phyloP scores from a whole-genome alignment of 2,329 filamentous ascomycete genomes.

The Pseudofabraea citricarpa region DNA sequence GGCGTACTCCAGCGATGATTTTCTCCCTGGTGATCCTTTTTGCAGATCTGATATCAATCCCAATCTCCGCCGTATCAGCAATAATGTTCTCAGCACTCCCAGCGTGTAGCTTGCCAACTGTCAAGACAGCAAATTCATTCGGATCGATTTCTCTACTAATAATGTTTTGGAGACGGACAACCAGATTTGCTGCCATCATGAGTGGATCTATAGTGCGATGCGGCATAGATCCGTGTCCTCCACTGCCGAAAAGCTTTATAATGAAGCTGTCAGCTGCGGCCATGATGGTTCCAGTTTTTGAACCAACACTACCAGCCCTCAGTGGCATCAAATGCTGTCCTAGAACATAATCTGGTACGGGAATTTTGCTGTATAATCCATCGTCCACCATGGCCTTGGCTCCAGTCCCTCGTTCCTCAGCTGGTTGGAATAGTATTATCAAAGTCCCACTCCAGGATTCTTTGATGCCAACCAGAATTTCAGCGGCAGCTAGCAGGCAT shows the following conservation, averaged over 20 bases:
- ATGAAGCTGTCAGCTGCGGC: slow-evolving; percentile 39
- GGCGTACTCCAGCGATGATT: slow-evolving; percentile 30
- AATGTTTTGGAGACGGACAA: slow-evolving; percentile 55
- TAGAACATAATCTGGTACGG: slow-evolving; percentile 49
- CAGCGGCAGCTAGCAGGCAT: slow-evolving; percentile 46
- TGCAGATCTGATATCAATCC: slow-evolving; percentile 48
- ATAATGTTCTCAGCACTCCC: slow-evolving; percentile 59
- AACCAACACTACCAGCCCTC: slow-evolving; percentile 34
- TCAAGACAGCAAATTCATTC: slow-evolving; percentile 50
- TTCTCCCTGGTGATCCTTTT: slow-evolving; percentile 35
- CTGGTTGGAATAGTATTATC: slow-evolving; percentile 59
- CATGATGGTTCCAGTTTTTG: slow-evolving; percentile 34
- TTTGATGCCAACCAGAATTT: slow-evolving; percentile 42
- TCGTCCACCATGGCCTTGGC: slow-evolving; percentile 57
- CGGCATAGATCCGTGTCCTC: slow-evolving; percentile 53
- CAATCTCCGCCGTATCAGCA: slow-evolving; percentile 46
- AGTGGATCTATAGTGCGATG: slow-evolving; percentile 53
- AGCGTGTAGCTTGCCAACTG: slow-evolving; percentile 52
- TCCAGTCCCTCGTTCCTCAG: slow-evolving; percentile 57
- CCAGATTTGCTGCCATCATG: slow-evolving; percentile 49
- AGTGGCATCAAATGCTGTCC: slow-evolving; percentile 51
- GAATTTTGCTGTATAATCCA: slow-evolving; percentile 45
- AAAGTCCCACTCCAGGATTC: slow-evolving; percentile 54
- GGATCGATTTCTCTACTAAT: slow-evolving; percentile 50
- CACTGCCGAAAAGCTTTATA: slow-evolving; percentile 52